Evolutionary conservation across 306 rosid species (phyloP).

Genomic region (Pachyrhizus erosus): DNA sequence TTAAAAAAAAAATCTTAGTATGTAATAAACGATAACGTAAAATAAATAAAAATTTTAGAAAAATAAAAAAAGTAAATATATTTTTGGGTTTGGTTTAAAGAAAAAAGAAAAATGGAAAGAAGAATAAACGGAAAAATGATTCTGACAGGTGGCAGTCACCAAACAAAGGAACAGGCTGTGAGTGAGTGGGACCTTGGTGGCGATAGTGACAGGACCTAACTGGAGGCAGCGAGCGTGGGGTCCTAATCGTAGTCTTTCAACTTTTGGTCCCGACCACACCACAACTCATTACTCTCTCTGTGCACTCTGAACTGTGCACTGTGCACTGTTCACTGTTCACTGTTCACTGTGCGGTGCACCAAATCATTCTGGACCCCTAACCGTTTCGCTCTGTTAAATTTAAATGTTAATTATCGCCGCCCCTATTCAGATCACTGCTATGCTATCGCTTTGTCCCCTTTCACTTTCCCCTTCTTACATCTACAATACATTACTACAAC

Average conservation of each 20-base stretch:
- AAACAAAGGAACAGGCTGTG: conserved; percentile 1
- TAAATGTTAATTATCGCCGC: background rate
- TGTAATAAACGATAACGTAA: too few species aligned
- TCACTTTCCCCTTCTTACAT: too few species aligned
- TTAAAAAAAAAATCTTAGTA: too few species aligned
- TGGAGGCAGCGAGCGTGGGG: background rate
- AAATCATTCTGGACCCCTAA: background rate
- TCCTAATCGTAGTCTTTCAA: conserved; percentile 29
- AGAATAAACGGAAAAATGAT: conserved; percentile 2
- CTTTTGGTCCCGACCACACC: conserved; percentile 58
- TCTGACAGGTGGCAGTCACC: conserved; percentile 12
- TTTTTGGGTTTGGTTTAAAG: background rate
- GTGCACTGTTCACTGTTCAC: too few species aligned
- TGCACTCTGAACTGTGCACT: too few species aligned
- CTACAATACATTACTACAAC: too few species aligned
- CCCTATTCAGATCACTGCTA: background rate
- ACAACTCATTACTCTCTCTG: background rate
- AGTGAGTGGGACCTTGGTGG: conserved; percentile 33
- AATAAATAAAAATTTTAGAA: too few species aligned
- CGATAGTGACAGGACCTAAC: conserved; percentile 43
- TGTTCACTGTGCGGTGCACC: too few species aligned
- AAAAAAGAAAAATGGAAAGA: background rate
- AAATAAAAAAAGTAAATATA: too few species aligned
- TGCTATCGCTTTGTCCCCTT: too few species aligned
- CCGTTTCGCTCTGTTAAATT: conserved; percentile 35